phyloP scores from a whole-genome alignment of 108 stramenopile genomes.

The Aurantiochytrium sp. region DNA sequence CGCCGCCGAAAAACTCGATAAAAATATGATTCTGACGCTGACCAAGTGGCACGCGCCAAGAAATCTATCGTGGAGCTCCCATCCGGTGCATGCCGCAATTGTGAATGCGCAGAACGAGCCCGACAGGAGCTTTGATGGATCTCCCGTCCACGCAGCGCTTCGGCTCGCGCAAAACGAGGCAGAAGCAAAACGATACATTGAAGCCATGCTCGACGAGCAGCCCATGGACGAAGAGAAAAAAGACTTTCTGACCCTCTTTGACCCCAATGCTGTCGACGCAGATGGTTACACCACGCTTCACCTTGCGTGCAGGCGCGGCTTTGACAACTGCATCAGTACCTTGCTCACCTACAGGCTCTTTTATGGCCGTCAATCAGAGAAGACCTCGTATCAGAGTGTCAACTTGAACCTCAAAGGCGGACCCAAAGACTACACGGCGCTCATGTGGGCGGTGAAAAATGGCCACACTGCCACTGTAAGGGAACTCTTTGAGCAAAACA shows the following conservation, averaged over 20 bases:
- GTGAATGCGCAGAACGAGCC: neutral
- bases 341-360: neutral
- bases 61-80: too few relatives aligned
- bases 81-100: too few relatives aligned
- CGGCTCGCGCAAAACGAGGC: neutral
- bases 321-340: neutral
- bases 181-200: neutral
- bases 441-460: neutral
- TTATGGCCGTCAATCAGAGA: neutral
- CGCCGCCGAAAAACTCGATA: neutral
- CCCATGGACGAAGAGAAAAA: neutral
- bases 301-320: neutral
- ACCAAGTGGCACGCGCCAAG: neutral
- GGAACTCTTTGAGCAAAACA: neutral
- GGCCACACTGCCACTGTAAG: neutral
- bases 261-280: neutral
- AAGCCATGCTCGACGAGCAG: neutral
- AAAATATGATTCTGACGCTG: neutral
- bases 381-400: neutral
- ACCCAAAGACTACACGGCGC: neutral
- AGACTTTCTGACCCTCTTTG: neutral
- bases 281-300: neutral
- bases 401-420: neutral
- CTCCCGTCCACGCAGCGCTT: neutral
- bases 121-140: neutral